Evolutionary conservation across 2,329 filamentous ascomycete genomes (phyloP).

Genomic region (Monosporascus ibericus): DNA sequence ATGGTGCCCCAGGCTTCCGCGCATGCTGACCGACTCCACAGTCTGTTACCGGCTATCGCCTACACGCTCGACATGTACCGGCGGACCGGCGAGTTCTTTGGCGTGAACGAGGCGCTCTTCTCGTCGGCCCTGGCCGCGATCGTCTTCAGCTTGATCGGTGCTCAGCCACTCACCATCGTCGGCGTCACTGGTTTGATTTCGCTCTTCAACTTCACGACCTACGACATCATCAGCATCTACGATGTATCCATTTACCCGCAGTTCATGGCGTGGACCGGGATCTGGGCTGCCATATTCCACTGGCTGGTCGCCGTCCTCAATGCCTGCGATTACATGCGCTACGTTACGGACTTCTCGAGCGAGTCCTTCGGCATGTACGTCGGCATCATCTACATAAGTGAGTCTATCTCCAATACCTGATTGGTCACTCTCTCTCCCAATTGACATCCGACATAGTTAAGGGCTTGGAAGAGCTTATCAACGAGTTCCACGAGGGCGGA

Average conservation of each 20-base stretch:
- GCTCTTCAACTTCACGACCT: constrained; percentile 55
- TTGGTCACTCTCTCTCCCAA: constrained; percentile 20
- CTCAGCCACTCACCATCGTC: constrained; percentile 50
- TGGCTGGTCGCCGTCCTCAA: constrained; percentile 49
- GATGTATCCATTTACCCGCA: constrained; percentile 44
- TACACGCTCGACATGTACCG: constrained; percentile 54
- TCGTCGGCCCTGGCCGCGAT: constrained; percentile 48
- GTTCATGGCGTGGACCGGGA: constrained; percentile 50
- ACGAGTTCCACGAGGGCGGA: constrained; percentile 37
- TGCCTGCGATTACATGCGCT: constrained; percentile 51
- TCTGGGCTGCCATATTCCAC: constrained; percentile 52
- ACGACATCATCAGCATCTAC: constrained; percentile 46
- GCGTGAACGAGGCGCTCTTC: constrained; percentile 50
- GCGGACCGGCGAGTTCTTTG: constrained; percentile 47
- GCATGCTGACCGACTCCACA: background rate
- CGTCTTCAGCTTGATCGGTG: constrained; percentile 45
- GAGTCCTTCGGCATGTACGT: constrained; percentile 50
- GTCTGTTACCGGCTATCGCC: constrained; percentile 51
- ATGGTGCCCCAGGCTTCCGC: too few relatives aligned
- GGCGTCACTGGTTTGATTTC: constrained; percentile 50
- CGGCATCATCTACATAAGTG: constrained; percentile 48
- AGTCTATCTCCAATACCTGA: constrained; percentile 6
- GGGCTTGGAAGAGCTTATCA: constrained; percentile 49
- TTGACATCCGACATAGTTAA: constrained; percentile 33
- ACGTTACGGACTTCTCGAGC: constrained; percentile 51